Evolutionary conservation across 768 basidiomycete genomes (phyloP).

Genomic region (Boletus vermiculosoides): DNA sequence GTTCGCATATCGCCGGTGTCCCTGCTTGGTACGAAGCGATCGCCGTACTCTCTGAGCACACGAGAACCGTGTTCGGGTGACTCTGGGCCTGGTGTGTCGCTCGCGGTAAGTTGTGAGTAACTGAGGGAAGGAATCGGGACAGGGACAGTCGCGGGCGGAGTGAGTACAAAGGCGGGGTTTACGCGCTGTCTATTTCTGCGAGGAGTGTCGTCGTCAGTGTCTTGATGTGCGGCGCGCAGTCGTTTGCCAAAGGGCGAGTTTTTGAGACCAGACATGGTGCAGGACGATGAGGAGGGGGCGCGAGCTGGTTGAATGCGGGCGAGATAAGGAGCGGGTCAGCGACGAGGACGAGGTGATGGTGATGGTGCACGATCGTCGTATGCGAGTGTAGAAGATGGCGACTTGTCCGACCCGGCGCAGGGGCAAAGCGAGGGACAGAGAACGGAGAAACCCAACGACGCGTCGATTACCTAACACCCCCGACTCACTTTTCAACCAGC

Average conservation of each 20-base stretch:
- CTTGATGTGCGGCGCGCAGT: slow-evolving; percentile 68
- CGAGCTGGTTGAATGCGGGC: not conserved
- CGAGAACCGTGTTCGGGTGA: slow-evolving; percentile 37
- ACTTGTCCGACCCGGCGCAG: slow-evolving; percentile 21
- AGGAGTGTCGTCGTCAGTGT: slow-evolving; percentile 52
- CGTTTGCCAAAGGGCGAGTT: slow-evolving; percentile 85
- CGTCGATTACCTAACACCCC: slow-evolving; percentile 33
- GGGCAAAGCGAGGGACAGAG: slow-evolving; percentile 23
- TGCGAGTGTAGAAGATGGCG: slow-evolving; percentile 5
- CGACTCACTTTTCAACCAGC: slow-evolving; percentile 25
- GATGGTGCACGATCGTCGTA: not conserved
- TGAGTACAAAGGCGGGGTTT: slow-evolving; percentile 53
- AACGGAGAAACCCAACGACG: slow-evolving; percentile 26
- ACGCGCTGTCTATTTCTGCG: slow-evolving; percentile 51
- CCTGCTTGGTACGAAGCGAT: slow-evolving; percentile 64
- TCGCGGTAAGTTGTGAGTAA: slow-evolving; percentile 49
- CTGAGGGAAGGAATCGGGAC: slow-evolving; percentile 57
- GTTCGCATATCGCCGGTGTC: slow-evolving; percentile 61
- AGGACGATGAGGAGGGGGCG: not conserved
- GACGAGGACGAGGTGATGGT: not conserved
- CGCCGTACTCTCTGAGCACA: slow-evolving; percentile 43
- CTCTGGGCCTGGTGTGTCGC: slow-evolving; percentile 47
- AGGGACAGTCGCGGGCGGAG: slow-evolving; percentile 32
- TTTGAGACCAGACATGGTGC: slow-evolving; percentile 69
- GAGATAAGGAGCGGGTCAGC: slow-evolving; percentile 3